Base-by-base conservation (phyloP, 306 rosid species). In the Vachellia pachyceras region DNA sequence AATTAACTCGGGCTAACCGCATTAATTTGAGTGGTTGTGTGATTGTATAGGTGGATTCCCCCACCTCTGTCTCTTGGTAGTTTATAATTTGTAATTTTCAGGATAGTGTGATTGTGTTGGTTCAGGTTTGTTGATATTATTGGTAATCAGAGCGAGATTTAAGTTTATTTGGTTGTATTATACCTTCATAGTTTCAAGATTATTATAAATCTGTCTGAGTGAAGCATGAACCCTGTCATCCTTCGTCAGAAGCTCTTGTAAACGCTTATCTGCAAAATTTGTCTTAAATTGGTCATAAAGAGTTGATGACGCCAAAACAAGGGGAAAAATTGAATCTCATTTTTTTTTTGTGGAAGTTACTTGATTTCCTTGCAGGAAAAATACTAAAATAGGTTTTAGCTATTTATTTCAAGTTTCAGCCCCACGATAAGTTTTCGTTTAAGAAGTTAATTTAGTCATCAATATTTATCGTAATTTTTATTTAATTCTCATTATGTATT, bases 41-140 rank as follows among this genome's bases (percentile, higher is more conserved):
- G 95, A 86, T 88, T 89, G 97, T 92, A 96, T 89, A 93, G 98
- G 91, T 89, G 86, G 92, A 44, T 22, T 0, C 40, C 75, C 86
- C 82, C 36, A 4, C 68, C 68, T 61, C 40, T 11, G 60, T 54
- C 78, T 42, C 18, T 58, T 58, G 77, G 80, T 90, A 83, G 90
- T 91, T 91, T 82, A 87, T 90, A 88, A 89, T 61, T 83, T 93
- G 96, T 91, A 90, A 91, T 89, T 83, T 82, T 84, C 90, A 86
- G 90, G 90, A 80, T 87, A 95, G 95, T 85, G 97, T 91, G 96
- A 80, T 90, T 91, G 91, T 74, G 84, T 77, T 87, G 90, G 89
- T 86, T 87, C 91, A 89, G 88, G 85, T 87, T 95, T 95, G 96
- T 93, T 91, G 88, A 95, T 95, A 93, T 88, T 88, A 84, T 88